A percentile compares a stretch with the other conserved stretches of the same genome.
These are phyloP conservation scores for Diophrys appendiculata DNA, from an alignment of 73 alveolate species.

Conservation along the genomic window DNA sequence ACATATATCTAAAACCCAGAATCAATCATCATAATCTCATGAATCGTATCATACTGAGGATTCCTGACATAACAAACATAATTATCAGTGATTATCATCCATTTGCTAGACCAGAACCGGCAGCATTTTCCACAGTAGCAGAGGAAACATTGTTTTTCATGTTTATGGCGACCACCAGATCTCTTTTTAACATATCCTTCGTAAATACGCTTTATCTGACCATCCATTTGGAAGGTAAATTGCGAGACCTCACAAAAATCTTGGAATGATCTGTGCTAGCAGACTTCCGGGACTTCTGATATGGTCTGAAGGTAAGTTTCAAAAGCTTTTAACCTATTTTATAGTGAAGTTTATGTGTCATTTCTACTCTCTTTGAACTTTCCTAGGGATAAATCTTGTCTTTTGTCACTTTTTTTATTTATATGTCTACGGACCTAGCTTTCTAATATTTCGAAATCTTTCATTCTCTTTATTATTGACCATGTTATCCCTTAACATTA, in stretches of 20 bases:
- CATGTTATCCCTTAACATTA: constrained; percentile 5
- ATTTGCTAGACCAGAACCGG: constrained; percentile 16
- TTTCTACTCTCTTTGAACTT: constrained; percentile 15
- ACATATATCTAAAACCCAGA: constrained; percentile 1
- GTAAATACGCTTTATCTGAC: neutral
- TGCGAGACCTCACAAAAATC: constrained; percentile 16
- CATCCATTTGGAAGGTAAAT: constrained; percentile 1
- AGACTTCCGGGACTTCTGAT: neutral
- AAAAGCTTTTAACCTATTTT: neutral
- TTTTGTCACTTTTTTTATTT: constrained; percentile 7
- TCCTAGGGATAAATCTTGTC: neutral
- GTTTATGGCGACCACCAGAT: constrained; percentile 41
- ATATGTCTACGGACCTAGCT: neutral
- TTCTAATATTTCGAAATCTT: constrained; percentile 5
- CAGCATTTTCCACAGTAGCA: constrained; percentile 29
- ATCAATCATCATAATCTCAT: constrained; percentile 35
- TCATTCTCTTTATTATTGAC: constrained; percentile 2
- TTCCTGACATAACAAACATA: constrained; percentile 25
- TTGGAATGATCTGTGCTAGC: neutral
- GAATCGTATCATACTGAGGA: neutral
- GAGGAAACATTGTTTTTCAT: constrained; percentile 13
- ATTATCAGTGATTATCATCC: constrained; percentile 29
- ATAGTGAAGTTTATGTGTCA: constrained; percentile 7
- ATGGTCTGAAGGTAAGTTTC: constrained; percentile 4
- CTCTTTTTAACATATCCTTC: constrained; percentile 23